Percentiles rank a stretch among this genome's conserved stretches.
phyloP scores from a whole-genome alignment of 768 basidiomycete genomes.

The Rhodocollybia butyracea region DNA sequence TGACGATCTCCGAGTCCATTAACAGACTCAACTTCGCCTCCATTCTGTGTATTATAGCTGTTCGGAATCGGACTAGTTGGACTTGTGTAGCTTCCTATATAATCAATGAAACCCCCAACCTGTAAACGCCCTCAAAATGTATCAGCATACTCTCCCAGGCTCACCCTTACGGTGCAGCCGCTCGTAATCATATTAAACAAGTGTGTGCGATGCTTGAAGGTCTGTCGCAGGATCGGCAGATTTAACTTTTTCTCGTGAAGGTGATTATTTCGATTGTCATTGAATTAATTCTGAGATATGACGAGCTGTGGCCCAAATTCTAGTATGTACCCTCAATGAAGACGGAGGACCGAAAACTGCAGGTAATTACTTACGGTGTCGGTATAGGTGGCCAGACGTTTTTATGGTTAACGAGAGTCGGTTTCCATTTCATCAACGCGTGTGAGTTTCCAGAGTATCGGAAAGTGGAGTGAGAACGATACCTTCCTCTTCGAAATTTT shows the following conservation, averaged over 20 bases:
- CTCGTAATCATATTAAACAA: slow-evolving; percentile 83
- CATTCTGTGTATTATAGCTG: no score
- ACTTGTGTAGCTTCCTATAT: no score
- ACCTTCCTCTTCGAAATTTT: no score
- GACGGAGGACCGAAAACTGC: no score
- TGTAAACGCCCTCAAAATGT: slow-evolving; percentile 17
- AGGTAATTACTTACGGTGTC: slow-evolving; percentile 63
- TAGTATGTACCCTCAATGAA: no score
- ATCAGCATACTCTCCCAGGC: slow-evolving; percentile 47
- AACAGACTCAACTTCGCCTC: no score
- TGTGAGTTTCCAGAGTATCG: slow-evolving; percentile 56
- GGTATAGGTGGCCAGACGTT: slow-evolving; percentile 68
- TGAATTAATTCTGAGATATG: slow-evolving; percentile 44
- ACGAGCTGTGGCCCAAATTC: slow-evolving; percentile 43
- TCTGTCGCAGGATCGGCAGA: slow-evolving; percentile 41
- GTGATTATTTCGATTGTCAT: background rate
- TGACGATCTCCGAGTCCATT: no score
- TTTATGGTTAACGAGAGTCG: slow-evolving; percentile 77
- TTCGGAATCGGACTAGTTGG: no score
- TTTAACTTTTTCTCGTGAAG: no score
- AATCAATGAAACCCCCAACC: no score
- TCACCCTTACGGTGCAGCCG: slow-evolving; percentile 58
- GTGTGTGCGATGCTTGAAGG: slow-evolving; percentile 44
- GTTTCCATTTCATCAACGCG: slow-evolving; percentile 60
- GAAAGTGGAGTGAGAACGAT: slow-evolving; percentile 1